Evolutionary conservation across 83 land plant species (phyloP).

Genomic region (Picea mariana): DNA sequence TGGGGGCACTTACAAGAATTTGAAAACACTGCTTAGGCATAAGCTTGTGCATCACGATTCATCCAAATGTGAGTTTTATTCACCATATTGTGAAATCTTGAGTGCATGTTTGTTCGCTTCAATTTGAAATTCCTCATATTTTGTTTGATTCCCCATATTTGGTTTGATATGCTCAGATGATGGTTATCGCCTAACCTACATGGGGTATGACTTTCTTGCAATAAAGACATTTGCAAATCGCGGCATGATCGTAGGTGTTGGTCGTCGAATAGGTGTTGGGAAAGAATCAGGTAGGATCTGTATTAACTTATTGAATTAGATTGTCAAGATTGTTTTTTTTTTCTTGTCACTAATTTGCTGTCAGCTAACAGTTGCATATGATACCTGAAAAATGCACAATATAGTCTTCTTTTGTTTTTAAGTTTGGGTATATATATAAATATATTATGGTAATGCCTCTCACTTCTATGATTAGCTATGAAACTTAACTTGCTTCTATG

Average conservation of each 20-base stretch:
- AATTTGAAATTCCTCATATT: neutral
- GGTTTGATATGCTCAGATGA: conserved; percentile 59
- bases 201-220: conserved; percentile 98
- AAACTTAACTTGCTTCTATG: too few species aligned
- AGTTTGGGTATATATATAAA: too few species aligned
- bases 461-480: too few species aligned
- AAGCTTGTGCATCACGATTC: conserved; percentile 95
- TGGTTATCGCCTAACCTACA: conserved; percentile 89
- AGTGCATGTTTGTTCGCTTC: neutral
- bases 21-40: conserved; percentile 78
- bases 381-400: too few species aligned
- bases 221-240: conserved; percentile 98
- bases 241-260: conserved; percentile 87
- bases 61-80: conserved; percentile 66
- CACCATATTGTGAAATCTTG: neutral
- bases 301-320: neutral
- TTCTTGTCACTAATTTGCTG: neutral
- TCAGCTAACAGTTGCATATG: too few species aligned
- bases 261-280: conserved; percentile 97
- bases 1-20: conserved; percentile 93
- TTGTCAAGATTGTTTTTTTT: neutral
- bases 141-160: neutral
- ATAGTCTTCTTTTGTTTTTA: too few species aligned
- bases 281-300: conserved; percentile 85
- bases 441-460: too few species aligned